phyloP scores from a whole-genome alignment of 805 yeast genomes.

The Candida vaughaniae region DNA sequence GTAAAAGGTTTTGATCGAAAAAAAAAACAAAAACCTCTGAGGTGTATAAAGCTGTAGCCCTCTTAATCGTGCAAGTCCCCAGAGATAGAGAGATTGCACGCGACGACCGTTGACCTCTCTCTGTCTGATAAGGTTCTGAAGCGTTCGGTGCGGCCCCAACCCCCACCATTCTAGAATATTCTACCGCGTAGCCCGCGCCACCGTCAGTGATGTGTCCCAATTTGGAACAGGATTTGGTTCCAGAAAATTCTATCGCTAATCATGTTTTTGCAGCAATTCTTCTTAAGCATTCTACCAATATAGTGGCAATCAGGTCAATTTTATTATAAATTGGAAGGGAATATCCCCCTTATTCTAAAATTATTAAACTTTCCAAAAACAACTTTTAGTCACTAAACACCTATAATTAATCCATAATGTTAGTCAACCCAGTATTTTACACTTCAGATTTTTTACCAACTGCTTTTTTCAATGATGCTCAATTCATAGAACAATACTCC shows the following conservation, averaged over 20 bases:
- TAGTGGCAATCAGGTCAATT: neutral
- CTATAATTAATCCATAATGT: conserved; percentile 10
- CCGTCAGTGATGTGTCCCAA: no score
- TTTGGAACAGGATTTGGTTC: neutral
- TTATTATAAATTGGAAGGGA: conserved; percentile 5
- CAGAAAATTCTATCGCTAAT: conserved; percentile 3
- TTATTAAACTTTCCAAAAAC: neutral
- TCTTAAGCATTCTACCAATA: neutral
- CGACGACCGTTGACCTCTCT: no score
- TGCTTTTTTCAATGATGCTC: conserved; percentile 7
- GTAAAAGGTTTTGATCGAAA: no score
- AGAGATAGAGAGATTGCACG: no score
- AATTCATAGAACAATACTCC: conserved; percentile 7
- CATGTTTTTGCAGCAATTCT: neutral
- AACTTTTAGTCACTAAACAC: neutral
- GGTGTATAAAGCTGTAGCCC: no score
- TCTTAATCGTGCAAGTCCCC: no score
- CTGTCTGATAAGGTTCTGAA: no score
- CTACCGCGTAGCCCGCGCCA: neutral
- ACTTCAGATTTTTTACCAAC: conserved; percentile 8
- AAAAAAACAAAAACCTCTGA: no score
- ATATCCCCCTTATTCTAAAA: neutral
- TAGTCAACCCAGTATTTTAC: conserved; percentile 18
- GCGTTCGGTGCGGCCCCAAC: no score
- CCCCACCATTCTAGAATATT: neutral